Evolutionary conservation across 306 rosid genomes (phyloP), one percentile per base, ranked within the genome.

Genomic region (Cajanus cajan): DNA sequence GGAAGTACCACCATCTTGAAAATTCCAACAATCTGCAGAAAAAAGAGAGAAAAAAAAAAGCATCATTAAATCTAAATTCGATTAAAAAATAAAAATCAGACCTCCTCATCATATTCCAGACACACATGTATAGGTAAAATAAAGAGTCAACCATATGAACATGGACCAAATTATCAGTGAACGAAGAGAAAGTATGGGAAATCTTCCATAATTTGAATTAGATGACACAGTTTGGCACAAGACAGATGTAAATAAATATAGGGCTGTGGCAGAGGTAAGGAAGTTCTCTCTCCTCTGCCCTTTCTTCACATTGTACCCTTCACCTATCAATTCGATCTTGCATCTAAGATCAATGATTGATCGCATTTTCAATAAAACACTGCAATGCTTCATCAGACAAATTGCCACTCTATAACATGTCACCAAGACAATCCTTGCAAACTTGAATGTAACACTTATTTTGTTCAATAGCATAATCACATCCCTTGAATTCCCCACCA

Each of bases 1-100:
- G 98, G 96, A 82, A 93, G 87, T 37, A 88, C 83, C 85, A 89
- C 86, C 97, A 92, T 89, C 82, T 89, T 87, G 88, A 92, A 92
- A 69, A 92, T 70, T 78, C 97, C 97, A 83, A 83, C 92, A 65
- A 90, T 78, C 96, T 92, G 52, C 41, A 68, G n/a, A 13, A 9
- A 45, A 7, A 51, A 28, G 73, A 22, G 14, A 65, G 2, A 7
- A 9, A 45, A 7, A 45, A 34, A 79, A 22, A 22, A 11, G 39
- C 69, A 64, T 71, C 7, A 22, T 15, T 34, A 19, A 70, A 25
- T 7, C 14, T 43, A 71, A 33, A 15, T 21, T 47, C 28, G 34
- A 33, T 4, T 58, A 41, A 54, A 13, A 45, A 68, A 41, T 4
- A 37, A 39, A 68, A 69, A 16, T 2, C 44, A 76, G 16, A 50